phyloP scores from a whole-genome alignment of 176 grass and related monocot genomes.

The bread wheat (Triticum aestivum) region DNA sequence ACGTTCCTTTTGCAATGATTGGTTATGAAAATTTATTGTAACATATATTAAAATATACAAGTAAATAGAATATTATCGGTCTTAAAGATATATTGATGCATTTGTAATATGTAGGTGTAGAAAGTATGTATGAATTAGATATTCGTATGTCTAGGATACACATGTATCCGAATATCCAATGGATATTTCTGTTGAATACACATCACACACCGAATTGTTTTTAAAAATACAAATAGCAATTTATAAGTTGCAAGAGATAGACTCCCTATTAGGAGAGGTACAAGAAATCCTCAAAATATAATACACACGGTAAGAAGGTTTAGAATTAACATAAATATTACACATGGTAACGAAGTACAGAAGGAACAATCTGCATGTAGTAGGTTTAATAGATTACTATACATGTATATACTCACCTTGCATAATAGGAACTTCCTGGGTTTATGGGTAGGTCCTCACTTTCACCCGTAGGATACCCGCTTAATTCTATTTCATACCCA shows the following conservation, averaged over 20 bases:
- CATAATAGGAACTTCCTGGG: conserved; percentile 33
- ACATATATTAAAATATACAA: too few species aligned
- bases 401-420: not conserved
- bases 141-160: too few species aligned
- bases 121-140: too few species aligned
- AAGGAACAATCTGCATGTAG: not conserved
- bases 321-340: not conserved
- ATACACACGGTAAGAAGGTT: too few species aligned
- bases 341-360: not conserved
- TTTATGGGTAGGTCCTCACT: conserved; percentile 29
- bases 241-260: not conserved
- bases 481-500: not conserved
- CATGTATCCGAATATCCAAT: too few species aligned
- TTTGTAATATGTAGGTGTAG: too few species aligned
- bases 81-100: too few species aligned
- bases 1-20: too few species aligned
- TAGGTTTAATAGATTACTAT: not conserved
- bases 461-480: not conserved
- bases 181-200: too few species aligned
- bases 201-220: not conserved
- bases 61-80: too few species aligned
- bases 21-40: too few species aligned
- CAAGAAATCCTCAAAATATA: too few species aligned
- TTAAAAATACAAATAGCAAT: not conserved
- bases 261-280: not conserved